Percentiles rank a stretch among this genome's conserved stretches.
phyloP scores from a whole-genome alignment of 176 grass and related monocot species.

The Carex littledalei region DNA sequence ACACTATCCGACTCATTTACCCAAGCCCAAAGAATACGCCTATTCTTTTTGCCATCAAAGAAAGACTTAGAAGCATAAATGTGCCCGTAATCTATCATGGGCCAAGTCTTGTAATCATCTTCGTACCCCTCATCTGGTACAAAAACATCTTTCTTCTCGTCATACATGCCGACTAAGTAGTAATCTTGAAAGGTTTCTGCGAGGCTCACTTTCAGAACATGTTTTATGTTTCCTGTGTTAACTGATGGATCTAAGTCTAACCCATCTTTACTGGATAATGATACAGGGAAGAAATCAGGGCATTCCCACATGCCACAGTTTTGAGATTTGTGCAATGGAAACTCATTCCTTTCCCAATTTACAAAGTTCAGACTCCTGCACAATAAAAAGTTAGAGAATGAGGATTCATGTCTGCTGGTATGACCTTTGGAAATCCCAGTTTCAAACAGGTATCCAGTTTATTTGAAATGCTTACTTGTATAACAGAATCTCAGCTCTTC shows the following conservation, averaged over 20 bases:
- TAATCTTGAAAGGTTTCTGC: slow-evolving; percentile 34
- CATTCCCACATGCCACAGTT: slow-evolving; percentile 39
- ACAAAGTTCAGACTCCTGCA: slow-evolving; percentile 45
- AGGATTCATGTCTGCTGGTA: neutral
- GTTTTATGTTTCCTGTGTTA: slow-evolving; percentile 20
- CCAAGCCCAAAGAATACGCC: slow-evolving; percentile 67
- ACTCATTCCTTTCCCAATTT: slow-evolving; percentile 34
- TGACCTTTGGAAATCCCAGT: too few species aligned
- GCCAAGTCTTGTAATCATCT: slow-evolving; percentile 39
- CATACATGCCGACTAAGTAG: slow-evolving; percentile 53
- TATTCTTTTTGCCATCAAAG: slow-evolving; percentile 44
- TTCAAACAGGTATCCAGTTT: too few species aligned
- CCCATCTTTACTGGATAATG: slow-evolving; percentile 19
- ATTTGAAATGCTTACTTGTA: slow-evolving; percentile 15
- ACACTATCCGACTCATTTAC: slow-evolving; percentile 54
- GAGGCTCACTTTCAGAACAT: slow-evolving; percentile 57
- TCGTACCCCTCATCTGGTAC: slow-evolving; percentile 23
- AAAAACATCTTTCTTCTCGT: slow-evolving; percentile 38
- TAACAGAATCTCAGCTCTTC: slow-evolving; percentile 23
- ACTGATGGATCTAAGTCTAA: slow-evolving; percentile 22
- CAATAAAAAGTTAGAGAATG: neutral
- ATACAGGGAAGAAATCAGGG: slow-evolving; percentile 69
- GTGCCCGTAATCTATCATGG: slow-evolving; percentile 52
- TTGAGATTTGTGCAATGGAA: slow-evolving; percentile 28
- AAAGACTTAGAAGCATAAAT: slow-evolving; percentile 73